These are phyloP conservation scores for Neonectria ditissima DNA, from an alignment of 2,329 filamentous ascomycete genomes.

Conservation along the genomic window DNA sequence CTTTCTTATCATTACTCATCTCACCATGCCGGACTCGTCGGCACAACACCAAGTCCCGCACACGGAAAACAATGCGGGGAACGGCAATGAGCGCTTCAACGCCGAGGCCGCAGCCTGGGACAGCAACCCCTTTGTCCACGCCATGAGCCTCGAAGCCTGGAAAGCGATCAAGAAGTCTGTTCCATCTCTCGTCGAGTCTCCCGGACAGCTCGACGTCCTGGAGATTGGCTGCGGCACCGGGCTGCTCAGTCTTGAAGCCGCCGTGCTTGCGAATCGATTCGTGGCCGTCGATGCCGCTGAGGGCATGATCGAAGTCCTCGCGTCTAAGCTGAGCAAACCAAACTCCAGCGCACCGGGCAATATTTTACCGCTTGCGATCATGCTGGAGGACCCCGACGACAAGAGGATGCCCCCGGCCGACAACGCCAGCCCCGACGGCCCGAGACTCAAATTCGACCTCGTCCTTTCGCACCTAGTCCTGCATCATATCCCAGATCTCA, in stretches of 20 bases:
- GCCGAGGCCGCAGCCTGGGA: constrained; percentile 67
- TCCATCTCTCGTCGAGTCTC: constrained; percentile 17
- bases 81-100: constrained; percentile 59
- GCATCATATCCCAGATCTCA: constrained; percentile 64
- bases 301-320: constrained; percentile 66
- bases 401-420: constrained; percentile 52
- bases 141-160: constrained; percentile 54
- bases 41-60: constrained; percentile 12
- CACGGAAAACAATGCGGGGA: constrained; percentile 8
- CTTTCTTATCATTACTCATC: background rate
- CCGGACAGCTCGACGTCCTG: constrained; percentile 55
- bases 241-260: constrained; percentile 62
- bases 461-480: constrained; percentile 65
- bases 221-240: constrained; percentile 70
- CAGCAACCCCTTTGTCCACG: constrained; percentile 62
- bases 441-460: constrained; percentile 60
- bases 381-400: constrained; percentile 64
- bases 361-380: constrained; percentile 58
- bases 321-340: constrained; percentile 53
- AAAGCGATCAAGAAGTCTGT: constrained; percentile 44
- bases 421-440: constrained; percentile 41
- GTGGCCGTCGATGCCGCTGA: constrained; percentile 65
- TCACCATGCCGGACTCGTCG: background rate
- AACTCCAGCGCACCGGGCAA: constrained; percentile 49
- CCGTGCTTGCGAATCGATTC: constrained; percentile 60